Percentiles rank a stretch among this genome's conserved stretches.
Evolutionary conservation across 345 rosid genomes (phyloP).

Genomic region (Jatropha curcas): DNA sequence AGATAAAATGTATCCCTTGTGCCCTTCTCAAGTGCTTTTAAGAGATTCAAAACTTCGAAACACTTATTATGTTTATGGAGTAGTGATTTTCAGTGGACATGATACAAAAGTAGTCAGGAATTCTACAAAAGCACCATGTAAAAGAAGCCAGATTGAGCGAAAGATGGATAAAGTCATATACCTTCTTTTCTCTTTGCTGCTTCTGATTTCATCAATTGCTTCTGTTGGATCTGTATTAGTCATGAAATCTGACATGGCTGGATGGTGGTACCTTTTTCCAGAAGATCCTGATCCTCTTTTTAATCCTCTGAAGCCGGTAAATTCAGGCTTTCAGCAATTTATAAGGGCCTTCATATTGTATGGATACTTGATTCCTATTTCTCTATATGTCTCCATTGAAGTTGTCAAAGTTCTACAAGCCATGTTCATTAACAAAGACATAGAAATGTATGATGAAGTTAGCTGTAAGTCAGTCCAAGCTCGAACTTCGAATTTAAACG

Average conservation of each 20-base stretch:
- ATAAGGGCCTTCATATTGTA: constrained; percentile 59
- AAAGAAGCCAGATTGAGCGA: constrained; percentile 64
- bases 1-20: constrained; percentile 46
- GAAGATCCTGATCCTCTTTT: constrained; percentile 39
- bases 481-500: constrained; percentile 71
- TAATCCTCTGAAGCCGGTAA: constrained; percentile 39
- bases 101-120: constrained; percentile 66
- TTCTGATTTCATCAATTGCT: constrained; percentile 52
- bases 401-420: constrained; percentile 74
- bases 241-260: constrained; percentile 43
- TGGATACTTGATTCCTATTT: constrained; percentile 81
- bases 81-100: constrained; percentile 63
- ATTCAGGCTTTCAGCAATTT: constrained; percentile 52
- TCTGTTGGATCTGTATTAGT: constrained; percentile 45
- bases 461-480: constrained; percentile 60
- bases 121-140: constrained; percentile 69
- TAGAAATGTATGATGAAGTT: constrained; percentile 59
- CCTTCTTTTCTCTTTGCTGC: constrained; percentile 54
- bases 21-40: constrained; percentile 58
- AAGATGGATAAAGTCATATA: constrained; percentile 71
- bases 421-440: constrained; percentile 61
- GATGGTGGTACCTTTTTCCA: constrained; percentile 63
- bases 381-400: constrained; percentile 75
- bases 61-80: constrained; percentile 64
- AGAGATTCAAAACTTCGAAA: constrained; percentile 81